These are phyloP conservation scores for Phytophthora ohioensis DNA, from an alignment of 352 stramenopile species.

Conservation along the genomic window DNA sequence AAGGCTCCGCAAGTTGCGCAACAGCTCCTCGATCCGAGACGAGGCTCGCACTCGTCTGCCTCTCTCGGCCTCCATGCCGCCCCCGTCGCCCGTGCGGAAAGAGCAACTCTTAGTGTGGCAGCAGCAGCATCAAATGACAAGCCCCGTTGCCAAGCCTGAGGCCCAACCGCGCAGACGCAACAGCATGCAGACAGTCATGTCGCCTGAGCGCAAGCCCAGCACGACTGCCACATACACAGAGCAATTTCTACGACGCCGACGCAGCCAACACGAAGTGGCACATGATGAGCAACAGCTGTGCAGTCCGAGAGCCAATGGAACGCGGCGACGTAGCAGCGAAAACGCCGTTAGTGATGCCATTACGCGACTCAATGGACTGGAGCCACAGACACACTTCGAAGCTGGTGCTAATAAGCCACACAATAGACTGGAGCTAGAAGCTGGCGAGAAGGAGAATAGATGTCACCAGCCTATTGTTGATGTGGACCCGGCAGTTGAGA, in stretches of 20 bases:
- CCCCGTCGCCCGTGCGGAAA: constrained; percentile 39
- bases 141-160: constrained; percentile 11
- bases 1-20: neutral
- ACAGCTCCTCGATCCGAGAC: constrained; percentile 18
- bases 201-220: constrained; percentile 5
- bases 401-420: neutral
- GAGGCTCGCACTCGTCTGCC: constrained; percentile 22
- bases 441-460: constrained; percentile 4
- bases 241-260: constrained; percentile 15
- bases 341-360: neutral
- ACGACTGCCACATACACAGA: constrained; percentile 26
- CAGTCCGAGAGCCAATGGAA: constrained; percentile 6
- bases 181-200: neutral
- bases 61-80: constrained; percentile 23
- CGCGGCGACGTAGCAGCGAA: constrained; percentile 6
- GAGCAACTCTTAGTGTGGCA: constrained; percentile 39
- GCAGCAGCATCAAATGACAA: constrained; percentile 16
- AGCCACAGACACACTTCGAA: neutral
- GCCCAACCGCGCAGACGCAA: constrained; percentile 18
- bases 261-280: constrained; percentile 7
- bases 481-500: constrained; percentile 16
- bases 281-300: neutral
- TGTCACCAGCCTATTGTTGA: neutral
- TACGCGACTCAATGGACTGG: constrained; percentile 1
- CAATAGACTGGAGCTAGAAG: constrained; percentile 7